phyloP scores from a whole-genome alignment of 2,329 filamentous ascomycete genomes.

The Fragosphaeria purpurea region DNA sequence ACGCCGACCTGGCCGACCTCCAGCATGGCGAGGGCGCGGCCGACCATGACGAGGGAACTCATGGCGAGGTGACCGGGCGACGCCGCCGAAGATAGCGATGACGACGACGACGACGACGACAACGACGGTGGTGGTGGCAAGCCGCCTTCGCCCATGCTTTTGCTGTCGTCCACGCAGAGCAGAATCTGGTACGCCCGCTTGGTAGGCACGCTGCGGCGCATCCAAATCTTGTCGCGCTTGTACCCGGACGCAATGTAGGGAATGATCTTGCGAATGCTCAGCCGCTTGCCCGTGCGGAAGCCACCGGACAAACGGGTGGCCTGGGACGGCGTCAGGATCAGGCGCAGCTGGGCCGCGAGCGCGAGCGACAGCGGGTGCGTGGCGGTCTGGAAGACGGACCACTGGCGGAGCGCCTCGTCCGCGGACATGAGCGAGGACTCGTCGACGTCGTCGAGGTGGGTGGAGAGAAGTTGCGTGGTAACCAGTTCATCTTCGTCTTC shows the following conservation, averaged over 20 bases:
- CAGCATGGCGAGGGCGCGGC: constrained; percentile 78
- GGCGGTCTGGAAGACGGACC: constrained; percentile 72
- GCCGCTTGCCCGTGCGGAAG: constrained; percentile 92
- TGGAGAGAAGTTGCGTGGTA: constrained; percentile 54
- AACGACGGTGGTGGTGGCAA: not conserved
- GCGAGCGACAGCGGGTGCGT: constrained; percentile 82
- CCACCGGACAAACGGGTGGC: constrained; percentile 94
- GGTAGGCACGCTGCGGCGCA: constrained; percentile 81
- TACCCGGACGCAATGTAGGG: constrained; percentile 97
- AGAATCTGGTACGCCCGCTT: constrained; percentile 96
- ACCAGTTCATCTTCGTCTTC: constrained; percentile 40
- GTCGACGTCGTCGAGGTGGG: constrained; percentile 46
- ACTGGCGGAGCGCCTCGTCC: constrained; percentile 58
- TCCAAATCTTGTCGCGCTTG: constrained; percentile 99
- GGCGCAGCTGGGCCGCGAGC: constrained; percentile 84
- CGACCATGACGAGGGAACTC: constrained; percentile 86
- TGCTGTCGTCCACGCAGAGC: constrained; percentile 91
- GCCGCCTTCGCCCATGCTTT: constrained; percentile 68
- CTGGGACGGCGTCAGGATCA: constrained; percentile 89
- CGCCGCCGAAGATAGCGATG: constrained; percentile 35
- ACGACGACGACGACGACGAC: too few species aligned
- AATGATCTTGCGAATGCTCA: constrained; percentile 99
- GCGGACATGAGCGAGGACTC: constrained; percentile 38
- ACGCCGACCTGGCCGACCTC: constrained; percentile 92
- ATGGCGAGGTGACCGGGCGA: constrained; percentile 62